These are phyloP conservation scores for Wickerhamomyces bisporus DNA, from an alignment of 805 yeast species.

Conservation along the genomic window DNA sequence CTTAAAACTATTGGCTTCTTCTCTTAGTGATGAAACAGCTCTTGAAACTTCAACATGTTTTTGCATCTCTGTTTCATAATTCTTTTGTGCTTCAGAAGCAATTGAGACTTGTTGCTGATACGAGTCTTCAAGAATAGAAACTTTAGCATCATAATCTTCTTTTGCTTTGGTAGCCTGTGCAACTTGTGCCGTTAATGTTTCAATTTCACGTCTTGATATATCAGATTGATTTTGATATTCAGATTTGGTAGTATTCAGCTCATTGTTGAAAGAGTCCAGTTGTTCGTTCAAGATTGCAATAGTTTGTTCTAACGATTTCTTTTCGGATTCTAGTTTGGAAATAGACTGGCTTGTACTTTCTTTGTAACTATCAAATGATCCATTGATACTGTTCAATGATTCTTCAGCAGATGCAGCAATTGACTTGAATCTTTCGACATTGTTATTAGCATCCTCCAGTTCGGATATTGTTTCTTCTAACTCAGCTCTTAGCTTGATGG, in stretches of 20 bases:
- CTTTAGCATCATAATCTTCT: constrained; percentile 26
- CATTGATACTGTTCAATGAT: constrained; percentile 50
- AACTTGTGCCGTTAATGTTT: constrained; percentile 16
- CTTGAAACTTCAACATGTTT: constrained; percentile 48
- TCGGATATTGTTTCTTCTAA: constrained; percentile 47
- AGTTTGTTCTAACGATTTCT: constrained; percentile 15
- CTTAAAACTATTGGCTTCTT: constrained; percentile 28
- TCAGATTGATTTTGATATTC: constrained; percentile 19
- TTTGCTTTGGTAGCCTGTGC: constrained; percentile 21
- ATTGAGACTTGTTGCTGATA: constrained; percentile 40
- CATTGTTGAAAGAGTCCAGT: constrained; percentile 25
- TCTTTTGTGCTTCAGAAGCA: constrained; percentile 44
- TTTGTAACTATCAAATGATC: constrained; percentile 46
- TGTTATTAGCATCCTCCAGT: constrained; percentile 51
- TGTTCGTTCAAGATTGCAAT: constrained; percentile 27
- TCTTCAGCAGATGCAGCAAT: constrained; percentile 64
- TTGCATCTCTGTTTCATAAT: constrained; percentile 50
- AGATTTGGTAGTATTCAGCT: constrained; percentile 24
- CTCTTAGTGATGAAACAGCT: constrained; percentile 35
- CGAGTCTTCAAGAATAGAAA: constrained; percentile 29
- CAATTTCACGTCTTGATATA: constrained; percentile 12
- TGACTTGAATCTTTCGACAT: constrained; percentile 54
- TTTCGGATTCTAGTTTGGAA: constrained; percentile 17
- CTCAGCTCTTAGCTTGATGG: constrained; percentile 31
- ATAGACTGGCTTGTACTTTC: constrained; percentile 15